phyloP scores from a whole-genome alignment of 306 rosid species.

The Canavalia ensiformis region DNA sequence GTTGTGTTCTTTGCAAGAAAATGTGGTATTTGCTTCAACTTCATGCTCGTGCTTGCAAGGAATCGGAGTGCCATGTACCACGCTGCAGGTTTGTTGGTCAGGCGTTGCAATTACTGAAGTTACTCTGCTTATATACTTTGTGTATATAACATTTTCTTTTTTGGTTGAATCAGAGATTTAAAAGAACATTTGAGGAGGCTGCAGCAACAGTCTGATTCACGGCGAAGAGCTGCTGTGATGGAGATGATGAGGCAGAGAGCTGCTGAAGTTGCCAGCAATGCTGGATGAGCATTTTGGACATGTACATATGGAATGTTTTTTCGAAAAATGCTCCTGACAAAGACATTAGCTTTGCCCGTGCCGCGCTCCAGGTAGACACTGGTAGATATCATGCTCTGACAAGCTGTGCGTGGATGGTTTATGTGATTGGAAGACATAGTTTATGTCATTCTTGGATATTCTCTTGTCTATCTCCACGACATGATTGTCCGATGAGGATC shows the following conservation, averaged over 20 bases:
- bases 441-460: too few relatives aligned
- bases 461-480: too few relatives aligned
- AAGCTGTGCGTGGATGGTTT: too few relatives aligned
- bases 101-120: slow-evolving; percentile 19
- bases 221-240: slow-evolving; percentile 98
- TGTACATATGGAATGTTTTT: slow-evolving; percentile 52
- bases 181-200: slow-evolving; percentile 93
- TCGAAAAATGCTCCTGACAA: slow-evolving; percentile 45
- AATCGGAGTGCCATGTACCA: slow-evolving; percentile 93
- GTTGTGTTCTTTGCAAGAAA: slow-evolving; percentile 94
- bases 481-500: too few relatives aligned
- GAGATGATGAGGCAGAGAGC: slow-evolving; percentile 99
- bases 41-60: slow-evolving; percentile 99
- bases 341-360: slow-evolving; percentile 48
- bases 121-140: neutral
- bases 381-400: slow-evolving; percentile 50
- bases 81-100: slow-evolving; percentile 86
- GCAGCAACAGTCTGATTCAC: slow-evolving; percentile 97
- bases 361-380: slow-evolving; percentile 47
- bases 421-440: too few relatives aligned
- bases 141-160: slow-evolving; percentile 11
- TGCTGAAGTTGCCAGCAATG: slow-evolving; percentile 86
- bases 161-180: slow-evolving; percentile 71
- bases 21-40: slow-evolving; percentile 99
- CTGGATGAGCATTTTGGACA: slow-evolving; percentile 62